These are phyloP conservation scores for Lichina pygmaea DNA, from an alignment of 495 filamentous ascomycete genomes.

Conservation along the genomic window DNA sequence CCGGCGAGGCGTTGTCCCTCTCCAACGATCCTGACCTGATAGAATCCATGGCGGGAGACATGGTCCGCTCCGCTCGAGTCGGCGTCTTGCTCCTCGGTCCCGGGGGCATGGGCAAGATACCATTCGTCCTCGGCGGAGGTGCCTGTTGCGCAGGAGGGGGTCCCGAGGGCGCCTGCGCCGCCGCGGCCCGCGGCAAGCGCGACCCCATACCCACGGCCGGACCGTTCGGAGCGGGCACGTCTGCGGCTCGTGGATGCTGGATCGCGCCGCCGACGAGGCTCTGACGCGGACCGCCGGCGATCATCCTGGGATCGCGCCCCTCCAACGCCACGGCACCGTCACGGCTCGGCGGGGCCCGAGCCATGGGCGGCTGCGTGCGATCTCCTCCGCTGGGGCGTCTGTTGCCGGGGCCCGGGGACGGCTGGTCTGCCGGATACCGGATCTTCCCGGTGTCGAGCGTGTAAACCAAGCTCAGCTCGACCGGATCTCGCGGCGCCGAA, in stretches of 20 bases:
- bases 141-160: conserved; percentile 73
- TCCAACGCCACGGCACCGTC: background rate
- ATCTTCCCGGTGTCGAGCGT: conserved; percentile 88
- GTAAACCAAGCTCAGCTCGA: conserved; percentile 72
- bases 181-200: conserved; percentile 40
- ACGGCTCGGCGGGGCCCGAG: conserved; percentile 22
- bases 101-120: conserved; percentile 13
- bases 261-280: conserved; percentile 18
- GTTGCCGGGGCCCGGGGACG: conserved; percentile 10
- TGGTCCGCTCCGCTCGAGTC: conserved; percentile 10
- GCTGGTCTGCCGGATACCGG: conserved; percentile 60
- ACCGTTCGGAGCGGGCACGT: background rate
- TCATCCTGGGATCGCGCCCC: conserved; percentile 25
- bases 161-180: conserved; percentile 45
- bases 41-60: background rate
- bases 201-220: conserved; percentile 17
- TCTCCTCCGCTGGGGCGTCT: conserved; percentile 16
- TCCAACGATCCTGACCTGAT: background rate
- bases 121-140: conserved; percentile 40
- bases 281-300: conserved; percentile 24
- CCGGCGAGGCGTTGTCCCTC: conserved; percentile 8
- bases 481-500: conserved; percentile 48
- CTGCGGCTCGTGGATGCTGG: conserved; percentile 2
- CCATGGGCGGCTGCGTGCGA: conserved; percentile 7
- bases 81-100: conserved; percentile 32